These are phyloP conservation scores for Arthrobotrys conoides DNA, from an alignment of 2,329 filamentous ascomycete genomes.

Conservation along the genomic window DNA sequence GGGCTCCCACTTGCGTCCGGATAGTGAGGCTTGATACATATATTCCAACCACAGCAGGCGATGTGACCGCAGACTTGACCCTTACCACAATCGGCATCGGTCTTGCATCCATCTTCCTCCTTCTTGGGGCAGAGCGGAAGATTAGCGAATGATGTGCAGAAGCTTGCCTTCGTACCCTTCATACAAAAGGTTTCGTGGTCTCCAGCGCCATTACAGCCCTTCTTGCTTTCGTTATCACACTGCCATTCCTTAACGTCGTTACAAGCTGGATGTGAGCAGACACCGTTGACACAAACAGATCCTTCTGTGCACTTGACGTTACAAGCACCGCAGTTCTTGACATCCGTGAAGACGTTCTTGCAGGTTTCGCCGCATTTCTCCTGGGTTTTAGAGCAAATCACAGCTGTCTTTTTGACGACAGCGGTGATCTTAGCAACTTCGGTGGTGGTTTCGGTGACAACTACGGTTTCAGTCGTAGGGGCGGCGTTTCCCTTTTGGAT, in stretches of 20 bases:
- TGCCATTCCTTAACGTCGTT: constrained; percentile 27
- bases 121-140: constrained; percentile 32
- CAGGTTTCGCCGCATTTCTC: constrained; percentile 32
- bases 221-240: constrained; percentile 8
- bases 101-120: constrained; percentile 11
- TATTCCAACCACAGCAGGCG: constrained; percentile 22
- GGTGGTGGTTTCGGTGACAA: constrained; percentile 61
- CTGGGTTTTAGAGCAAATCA: constrained; percentile 23
- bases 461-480: constrained; percentile 14
- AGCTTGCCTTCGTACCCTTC: constrained; percentile 29
- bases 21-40: constrained; percentile 40
- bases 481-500: constrained; percentile 21
- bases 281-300: constrained; percentile 42
- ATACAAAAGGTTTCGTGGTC: constrained; percentile 40
- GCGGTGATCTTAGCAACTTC: constrained; percentile 1
- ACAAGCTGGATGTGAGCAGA: constrained; percentile 47
- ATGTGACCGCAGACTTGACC: constrained; percentile 42
- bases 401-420: background rate
- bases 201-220: constrained; percentile 37
- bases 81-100: constrained; percentile 18
- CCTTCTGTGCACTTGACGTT: constrained; percentile 29
- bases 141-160: constrained; percentile 44
- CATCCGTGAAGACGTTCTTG: constrained; percentile 44
- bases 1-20: constrained; percentile 13
- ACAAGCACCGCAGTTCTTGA: constrained; percentile 41